Base-by-base conservation (phyloP, 805 yeast species). In the Hanseniaspora osmophila region DNA sequence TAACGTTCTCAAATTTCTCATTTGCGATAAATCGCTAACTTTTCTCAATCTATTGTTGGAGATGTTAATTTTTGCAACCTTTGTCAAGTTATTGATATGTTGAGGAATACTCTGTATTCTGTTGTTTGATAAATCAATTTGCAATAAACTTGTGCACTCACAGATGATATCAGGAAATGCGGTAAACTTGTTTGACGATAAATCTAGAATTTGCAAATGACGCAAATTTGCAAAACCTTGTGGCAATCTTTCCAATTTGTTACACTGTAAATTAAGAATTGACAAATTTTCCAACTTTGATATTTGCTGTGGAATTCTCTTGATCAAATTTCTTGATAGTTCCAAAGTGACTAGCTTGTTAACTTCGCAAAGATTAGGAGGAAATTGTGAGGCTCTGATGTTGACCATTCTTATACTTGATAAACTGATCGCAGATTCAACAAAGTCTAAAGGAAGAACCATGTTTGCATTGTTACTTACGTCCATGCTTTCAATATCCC, bases 391-490 rank as follows among this genome's bases (percentile, higher is more conserved):
- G 19, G 84, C 76, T 46, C 92, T 80, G 52, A 83, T 82, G 50
- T 78, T 71, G 1, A 84, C 77, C 67, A 79, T 84, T 46, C 77
- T 71, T 49, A 87, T 68, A 44, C 75, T 73, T 27, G 74, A 70
- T 54, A 87, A 67, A 55, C 84, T 84, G 37, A 77, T 73, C 52
- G 94, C 84, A 19, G 81, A 63, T 58, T 86, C 94, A 54, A 88
- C 78, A 58, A 88, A 88, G 57, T 87, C 95, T 46, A 77, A 65
- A 0, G 96, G 94, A 32, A 88, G 67, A 48, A 78, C 76, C 44
- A 90, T 80, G 15, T 94, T 82, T 3, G 95, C 94, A 58, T 88
- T 88, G 50, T 81, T 77, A 2, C 94, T 82, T 9, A 86, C 85
- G 60, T 88, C 90, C 49, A 88, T 68, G 49, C 79, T 71, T 53